A percentile compares a stretch with the other conserved stretches of the same genome.
phyloP scores from a whole-genome alignment of 1,284 basidiomycete species.

The Sphaerobolus stellatus region DNA sequence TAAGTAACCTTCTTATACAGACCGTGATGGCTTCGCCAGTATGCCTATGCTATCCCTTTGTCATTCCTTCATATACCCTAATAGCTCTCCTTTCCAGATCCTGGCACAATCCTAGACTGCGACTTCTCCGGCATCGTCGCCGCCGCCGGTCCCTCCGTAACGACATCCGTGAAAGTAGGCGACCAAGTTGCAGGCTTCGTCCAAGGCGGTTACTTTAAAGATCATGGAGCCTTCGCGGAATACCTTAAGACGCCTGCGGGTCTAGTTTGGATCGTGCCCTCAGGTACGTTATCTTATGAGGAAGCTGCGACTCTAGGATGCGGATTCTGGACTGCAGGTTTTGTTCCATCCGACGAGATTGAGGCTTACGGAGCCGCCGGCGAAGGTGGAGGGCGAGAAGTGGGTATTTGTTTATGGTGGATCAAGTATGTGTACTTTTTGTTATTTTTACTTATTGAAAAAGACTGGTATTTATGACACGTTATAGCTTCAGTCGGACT shows the following conservation, averaged over 20 bases:
- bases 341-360: slow-evolving; percentile 6
- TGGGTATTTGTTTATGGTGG: slow-evolving; percentile 10
- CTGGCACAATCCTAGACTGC: slow-evolving; percentile 30
- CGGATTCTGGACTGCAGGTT: slow-evolving; percentile 26
- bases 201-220: slow-evolving; percentile 27
- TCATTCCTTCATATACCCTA: not conserved
- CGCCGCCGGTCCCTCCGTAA: slow-evolving; percentile 25
- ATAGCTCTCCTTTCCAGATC: not conserved
- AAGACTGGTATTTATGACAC: too few species aligned
- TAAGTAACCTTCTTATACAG: not conserved
- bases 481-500: slow-evolving; percentile 33
- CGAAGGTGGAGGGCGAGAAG: not conserved
- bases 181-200: slow-evolving; percentile 43
- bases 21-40: slow-evolving; percentile 20
- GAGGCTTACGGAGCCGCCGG: slow-evolving; percentile 3
- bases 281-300: slow-evolving; percentile 26
- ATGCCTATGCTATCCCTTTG: not conserved
- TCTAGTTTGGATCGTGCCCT: slow-evolving; percentile 33
- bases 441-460: too few species aligned
- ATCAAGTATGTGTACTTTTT: not conserved
- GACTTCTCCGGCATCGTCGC: slow-evolving; percentile 44
- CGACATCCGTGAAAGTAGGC: slow-evolving; percentile 32
- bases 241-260: slow-evolving; percentile 35
- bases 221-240: slow-evolving; percentile 38
- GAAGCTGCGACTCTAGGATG: slow-evolving; percentile 42